Evolutionary conservation across 441 rosid genomes (phyloP).

Genomic region (Biscutella laevigata): DNA sequence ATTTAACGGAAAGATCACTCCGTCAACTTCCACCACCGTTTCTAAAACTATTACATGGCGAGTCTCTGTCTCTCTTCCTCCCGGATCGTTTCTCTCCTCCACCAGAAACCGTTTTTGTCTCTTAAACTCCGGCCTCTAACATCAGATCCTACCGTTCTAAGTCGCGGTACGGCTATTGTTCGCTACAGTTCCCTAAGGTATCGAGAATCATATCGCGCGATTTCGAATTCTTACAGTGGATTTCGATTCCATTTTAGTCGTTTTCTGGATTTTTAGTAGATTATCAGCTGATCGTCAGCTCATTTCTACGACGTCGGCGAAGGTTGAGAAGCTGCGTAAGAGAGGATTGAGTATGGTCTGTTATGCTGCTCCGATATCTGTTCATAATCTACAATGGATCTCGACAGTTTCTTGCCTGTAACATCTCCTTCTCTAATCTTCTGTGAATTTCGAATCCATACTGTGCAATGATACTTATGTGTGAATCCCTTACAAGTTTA

Average conservation of each 20-base stretch:
- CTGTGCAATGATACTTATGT: not conserved
- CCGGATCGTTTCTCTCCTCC: conserved; percentile 22
- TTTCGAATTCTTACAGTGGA: not conserved
- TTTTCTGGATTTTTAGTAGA: conserved; percentile 18
- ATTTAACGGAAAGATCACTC: conserved; percentile 26
- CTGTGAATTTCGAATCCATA: not conserved
- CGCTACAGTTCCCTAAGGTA: conserved; percentile 52
- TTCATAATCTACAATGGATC: conserved; percentile 62
- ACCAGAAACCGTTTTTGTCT: conserved; percentile 17
- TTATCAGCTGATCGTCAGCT: conserved; percentile 30
- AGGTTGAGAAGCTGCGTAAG: conserved; percentile 28
- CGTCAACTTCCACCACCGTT: conserved; percentile 16
- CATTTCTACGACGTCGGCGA: conserved; percentile 11
- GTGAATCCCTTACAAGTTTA: not conserved
- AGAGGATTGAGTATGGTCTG: conserved; percentile 55
- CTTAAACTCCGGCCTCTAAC: conserved; percentile 12
- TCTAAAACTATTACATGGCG: conserved; percentile 22
- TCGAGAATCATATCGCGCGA: not conserved
- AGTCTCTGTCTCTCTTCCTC: conserved; percentile 32
- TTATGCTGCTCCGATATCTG: conserved; percentile 41
- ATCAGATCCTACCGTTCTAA: conserved; percentile 10
- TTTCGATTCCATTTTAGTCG: not conserved
- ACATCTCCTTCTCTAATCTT: conserved; percentile 5
- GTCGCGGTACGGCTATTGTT: conserved; percentile 22
- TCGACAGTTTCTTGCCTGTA: conserved; percentile 59